These are phyloP conservation scores for Linderina pennispora DNA, from an alignment of 192 early-diverging fungal genomes.

Conservation along the genomic window DNA sequence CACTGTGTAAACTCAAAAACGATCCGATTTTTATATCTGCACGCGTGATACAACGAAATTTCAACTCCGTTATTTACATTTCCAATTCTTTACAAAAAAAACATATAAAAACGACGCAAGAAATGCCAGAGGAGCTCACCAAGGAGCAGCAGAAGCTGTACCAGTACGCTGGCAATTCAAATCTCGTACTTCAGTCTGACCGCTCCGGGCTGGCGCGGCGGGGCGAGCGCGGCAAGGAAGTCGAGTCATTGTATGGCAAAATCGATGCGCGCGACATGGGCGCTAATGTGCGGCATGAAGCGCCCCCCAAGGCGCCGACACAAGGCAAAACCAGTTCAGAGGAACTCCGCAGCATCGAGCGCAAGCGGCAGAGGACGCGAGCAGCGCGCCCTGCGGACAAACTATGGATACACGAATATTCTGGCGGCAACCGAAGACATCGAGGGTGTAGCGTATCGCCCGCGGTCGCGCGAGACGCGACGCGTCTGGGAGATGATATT, in stretches of 20 bases:
- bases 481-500: conserved; percentile 85
- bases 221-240: conserved; percentile 93
- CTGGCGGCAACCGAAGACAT: conserved; percentile 82
- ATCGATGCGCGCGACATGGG: conserved; percentile 86
- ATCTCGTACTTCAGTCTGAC: conserved; percentile 91
- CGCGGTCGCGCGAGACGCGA: conserved; percentile 85
- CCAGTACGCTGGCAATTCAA: conserved; percentile 88
- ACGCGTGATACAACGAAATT: too few relatives aligned
- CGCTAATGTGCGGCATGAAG: conserved; percentile 61
- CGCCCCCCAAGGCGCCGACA: conserved; percentile 55
- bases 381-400: conserved; percentile 31
- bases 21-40: too few relatives aligned
- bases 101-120: conserved; percentile 2
- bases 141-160: conserved; percentile 52
- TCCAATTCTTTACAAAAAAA: not conserved
- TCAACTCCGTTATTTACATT: too few relatives aligned
- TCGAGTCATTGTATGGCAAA: conserved; percentile 83
- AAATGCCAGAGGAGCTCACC: conserved; percentile 39
- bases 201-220: conserved; percentile 72
- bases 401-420: conserved; percentile 63
- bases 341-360: not conserved
- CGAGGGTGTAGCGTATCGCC: conserved; percentile 79
- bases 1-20: too few relatives aligned
- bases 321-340: conserved; percentile 51
- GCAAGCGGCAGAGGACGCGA: conserved; percentile 14